Base-by-base conservation (phyloP, 2,329 filamentous ascomycete species). In the Chrysoporthe austroafricana region DNA sequence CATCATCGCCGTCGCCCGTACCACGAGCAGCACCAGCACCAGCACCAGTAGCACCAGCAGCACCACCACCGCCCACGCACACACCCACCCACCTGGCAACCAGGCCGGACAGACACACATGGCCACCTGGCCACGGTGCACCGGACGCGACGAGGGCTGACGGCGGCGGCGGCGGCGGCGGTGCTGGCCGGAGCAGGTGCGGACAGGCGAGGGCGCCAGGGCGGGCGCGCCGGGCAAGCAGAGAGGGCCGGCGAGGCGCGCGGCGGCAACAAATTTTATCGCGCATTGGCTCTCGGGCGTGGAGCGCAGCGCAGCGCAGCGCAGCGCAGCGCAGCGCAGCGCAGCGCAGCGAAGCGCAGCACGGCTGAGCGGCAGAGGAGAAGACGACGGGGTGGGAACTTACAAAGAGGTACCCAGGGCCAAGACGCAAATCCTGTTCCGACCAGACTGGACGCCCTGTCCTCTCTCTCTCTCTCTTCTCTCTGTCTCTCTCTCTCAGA, bases 251-350 rank as follows among this genome's bases (percentile, higher is more conserved):
- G 39, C 16, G n/a, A 26, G 57, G 36, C 39, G 16, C 32, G 57
- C 39, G 13, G 36, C 39, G 13, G 36, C 39, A 18, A 56, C 50
- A 58, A 34, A 64, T 46, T 64, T 64, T 64, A 64, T 64, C 62
- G 62, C 62, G 62, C 62, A 64, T 43, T 56, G 62, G 39, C 36
- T 26, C 50, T 34, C 16, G 14, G 13, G n/a, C 14, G 36, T 26
- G n/a, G 57, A 34, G 13, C 21, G 11, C 57, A 60, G 57, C 39
- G 34, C 57, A 60, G 57, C 7, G 26, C 36, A 42, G 54, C 8
- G 14, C 3, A 52, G 48, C 18, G 14, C 44, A 46, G 44, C 44
- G 14, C 1, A 46, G 44, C 44, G 14, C 36, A 42, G 54, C 8
- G 14, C 3, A 52, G 48, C 18, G 14, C 44, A 46, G 44, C 44